Evolutionary conservation across 768 basidiomycete genomes (phyloP), one percentile per base, ranked within the genome.

Genomic region (Pleurotus salmoneostramineus): DNA sequence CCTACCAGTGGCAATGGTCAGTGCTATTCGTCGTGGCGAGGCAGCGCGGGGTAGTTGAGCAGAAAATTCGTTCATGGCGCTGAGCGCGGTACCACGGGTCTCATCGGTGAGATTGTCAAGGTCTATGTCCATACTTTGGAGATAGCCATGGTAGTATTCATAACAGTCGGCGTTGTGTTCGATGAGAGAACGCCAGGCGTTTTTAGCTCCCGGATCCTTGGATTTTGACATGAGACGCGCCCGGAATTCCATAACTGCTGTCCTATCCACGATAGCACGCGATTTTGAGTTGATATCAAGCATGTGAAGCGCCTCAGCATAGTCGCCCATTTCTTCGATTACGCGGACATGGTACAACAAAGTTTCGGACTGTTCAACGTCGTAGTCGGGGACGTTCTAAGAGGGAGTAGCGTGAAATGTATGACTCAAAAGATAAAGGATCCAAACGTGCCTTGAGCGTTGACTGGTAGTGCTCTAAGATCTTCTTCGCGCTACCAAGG

Each of bases 131-230:
- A 85, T 82, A 61, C 83, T 83, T 2, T 74, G 66, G 17, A 98
- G 76, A 65, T 85, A 91, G 5, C 86, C 88, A 34, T 73, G 72
- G 74, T 95, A 97, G 69, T 95, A 93, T 54, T 84, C 84, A 63
- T 86, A 81, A 64, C 80, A 84, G 58, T 98, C 95, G 2, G 92
- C 77, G 68, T 97, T 98, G 67, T 87, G 85, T 55, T 93, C 87
- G 43, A 99, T 82, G 31, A 99, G 74, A 0, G 81, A 77, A 35
- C 82, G 78, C 89, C 93, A 98, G 0, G 89, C 86, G 60, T 87
- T 81, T 62, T 90, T 85, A 0, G 97, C 92, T 49, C 91, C 86
- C 4, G 84, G 79, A 11, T 77, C 75, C 2, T 79, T 77, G 8
- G 88, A 72, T 65, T 86, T 87, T 35, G 84, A 79, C n/a, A 93